These are phyloP conservation scores for Cinnamomum chago DNA, from an alignment of 164 flowering plant species.

Conservation along the genomic window DNA sequence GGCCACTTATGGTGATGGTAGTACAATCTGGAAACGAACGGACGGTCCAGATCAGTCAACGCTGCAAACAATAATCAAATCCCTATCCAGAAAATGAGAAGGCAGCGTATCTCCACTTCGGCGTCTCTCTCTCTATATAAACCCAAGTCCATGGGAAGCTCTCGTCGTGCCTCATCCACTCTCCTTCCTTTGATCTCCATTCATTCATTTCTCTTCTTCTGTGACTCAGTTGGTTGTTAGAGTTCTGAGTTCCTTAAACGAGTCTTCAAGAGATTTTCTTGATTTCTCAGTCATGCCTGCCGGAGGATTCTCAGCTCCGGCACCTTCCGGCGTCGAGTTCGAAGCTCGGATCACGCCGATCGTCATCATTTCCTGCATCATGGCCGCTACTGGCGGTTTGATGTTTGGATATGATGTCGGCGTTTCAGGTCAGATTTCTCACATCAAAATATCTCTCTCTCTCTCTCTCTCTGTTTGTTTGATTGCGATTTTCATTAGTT, in stretches of 20 bases:
- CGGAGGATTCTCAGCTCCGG: constrained; percentile 58
- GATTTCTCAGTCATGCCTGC: constrained; percentile 19
- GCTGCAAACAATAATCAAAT: not conserved
- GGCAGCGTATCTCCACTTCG: not conserved
- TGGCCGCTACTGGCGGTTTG: constrained; percentile 97
- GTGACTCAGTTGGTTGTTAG: not conserved
- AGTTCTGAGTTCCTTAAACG: not conserved
- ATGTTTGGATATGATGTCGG: constrained; percentile 99
- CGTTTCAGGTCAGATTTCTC: constrained; percentile 57
- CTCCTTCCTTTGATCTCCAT: not conserved
- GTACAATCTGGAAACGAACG: too few relatives aligned
- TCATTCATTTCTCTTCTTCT: not conserved
- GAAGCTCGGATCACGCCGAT: constrained; percentile 90
- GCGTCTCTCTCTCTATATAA: not conserved
- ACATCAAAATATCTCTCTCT: not conserved
- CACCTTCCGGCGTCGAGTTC: constrained; percentile 45
- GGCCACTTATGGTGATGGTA: not conserved
- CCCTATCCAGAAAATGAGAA: not conserved
- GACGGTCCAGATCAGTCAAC: not conserved
- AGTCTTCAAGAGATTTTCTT: not conserved
- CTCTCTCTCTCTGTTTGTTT: too few relatives aligned
- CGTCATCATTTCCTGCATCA: constrained; percentile 86
- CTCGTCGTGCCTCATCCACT: not conserved
- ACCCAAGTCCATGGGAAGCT: not conserved
- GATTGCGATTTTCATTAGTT: too few relatives aligned